Conservation (phyloP, 2,329 filamentous ascomycete genomes). For the Aureobasidium subglaciale region DNA sequence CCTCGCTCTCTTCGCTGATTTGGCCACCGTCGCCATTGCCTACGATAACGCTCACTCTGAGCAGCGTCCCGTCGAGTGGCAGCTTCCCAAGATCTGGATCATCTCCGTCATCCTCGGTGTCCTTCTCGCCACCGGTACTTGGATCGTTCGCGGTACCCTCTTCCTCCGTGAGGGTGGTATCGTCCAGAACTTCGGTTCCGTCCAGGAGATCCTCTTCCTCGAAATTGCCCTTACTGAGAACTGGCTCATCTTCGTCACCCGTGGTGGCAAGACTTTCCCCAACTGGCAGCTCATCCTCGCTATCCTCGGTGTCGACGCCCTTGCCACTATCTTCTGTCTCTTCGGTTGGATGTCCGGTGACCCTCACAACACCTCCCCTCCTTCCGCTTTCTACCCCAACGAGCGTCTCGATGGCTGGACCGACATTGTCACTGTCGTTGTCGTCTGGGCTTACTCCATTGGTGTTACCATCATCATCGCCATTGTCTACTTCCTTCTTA, state of each 20-base stretch:
- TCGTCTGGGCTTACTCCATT: constrained; percentile 61
- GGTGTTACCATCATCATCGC: constrained; percentile 59
- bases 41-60: constrained; percentile 76
- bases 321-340: constrained; percentile 66
- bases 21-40: constrained; percentile 70
- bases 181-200: constrained; percentile 65
- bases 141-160: constrained; percentile 64
- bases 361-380: constrained; percentile 35
- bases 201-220: constrained; percentile 60
- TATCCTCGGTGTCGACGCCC: constrained; percentile 63
- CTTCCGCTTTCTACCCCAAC: constrained; percentile 29
- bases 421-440: constrained; percentile 58
- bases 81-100: constrained; percentile 74
- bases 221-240: constrained; percentile 48
- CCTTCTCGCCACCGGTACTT: constrained; percentile 62
- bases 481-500: constrained; percentile 58
- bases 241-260: constrained; percentile 49
- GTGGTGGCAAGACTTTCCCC: constrained; percentile 62
- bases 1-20: constrained; percentile 70
- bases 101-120: constrained; percentile 63
- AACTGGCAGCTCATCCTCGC: constrained; percentile 67
- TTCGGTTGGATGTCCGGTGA: constrained; percentile 66
- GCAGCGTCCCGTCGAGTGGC: constrained; percentile 69
- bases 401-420: constrained; percentile 41
- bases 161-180: constrained; percentile 65